Evolutionary conservation across 78 protist species (phyloP).

Genomic region (Protostelium mycophagum): DNA sequence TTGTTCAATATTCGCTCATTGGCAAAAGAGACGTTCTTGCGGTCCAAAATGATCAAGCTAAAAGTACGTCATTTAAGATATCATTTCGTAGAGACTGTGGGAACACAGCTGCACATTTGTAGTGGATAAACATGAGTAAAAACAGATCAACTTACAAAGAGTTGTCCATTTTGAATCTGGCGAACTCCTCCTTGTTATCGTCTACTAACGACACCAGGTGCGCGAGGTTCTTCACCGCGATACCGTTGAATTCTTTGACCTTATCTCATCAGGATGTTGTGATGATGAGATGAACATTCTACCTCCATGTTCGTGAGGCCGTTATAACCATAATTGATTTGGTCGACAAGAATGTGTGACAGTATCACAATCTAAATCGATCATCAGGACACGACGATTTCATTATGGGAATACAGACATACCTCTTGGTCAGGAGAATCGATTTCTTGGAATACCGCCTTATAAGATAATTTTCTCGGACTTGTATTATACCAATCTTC

Average conservation of each 20-base stretch:
- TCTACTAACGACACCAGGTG: constrained; percentile 44
- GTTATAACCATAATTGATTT: constrained; percentile 47
- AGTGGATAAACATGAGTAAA: background rate
- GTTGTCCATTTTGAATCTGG: constrained; percentile 26
- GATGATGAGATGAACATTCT: background rate
- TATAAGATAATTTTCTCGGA: constrained; percentile 8
- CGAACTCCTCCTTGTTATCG: constrained; percentile 11
- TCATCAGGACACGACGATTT: background rate
- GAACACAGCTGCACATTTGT: background rate
- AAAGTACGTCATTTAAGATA: background rate
- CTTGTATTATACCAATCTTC: constrained; percentile 37
- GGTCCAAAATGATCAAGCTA: constrained; percentile 14
- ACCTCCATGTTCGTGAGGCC: background rate
- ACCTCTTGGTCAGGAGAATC: background rate
- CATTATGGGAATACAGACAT: too few species aligned
- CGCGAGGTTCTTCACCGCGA: constrained; percentile 15
- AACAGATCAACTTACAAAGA: background rate
- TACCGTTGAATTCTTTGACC: constrained; percentile 36
- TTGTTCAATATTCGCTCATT: constrained; percentile 32
- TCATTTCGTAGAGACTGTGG: background rate
- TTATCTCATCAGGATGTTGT: constrained; percentile 8
- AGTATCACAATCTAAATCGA: constrained; percentile 49
- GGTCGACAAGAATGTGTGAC: constrained; percentile 38
- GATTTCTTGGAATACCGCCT: background rate
- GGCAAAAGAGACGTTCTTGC: constrained; percentile 31